Evolutionary conservation across 169 alveolate genomes (phyloP).

Genomic region (Babesia microti): DNA sequence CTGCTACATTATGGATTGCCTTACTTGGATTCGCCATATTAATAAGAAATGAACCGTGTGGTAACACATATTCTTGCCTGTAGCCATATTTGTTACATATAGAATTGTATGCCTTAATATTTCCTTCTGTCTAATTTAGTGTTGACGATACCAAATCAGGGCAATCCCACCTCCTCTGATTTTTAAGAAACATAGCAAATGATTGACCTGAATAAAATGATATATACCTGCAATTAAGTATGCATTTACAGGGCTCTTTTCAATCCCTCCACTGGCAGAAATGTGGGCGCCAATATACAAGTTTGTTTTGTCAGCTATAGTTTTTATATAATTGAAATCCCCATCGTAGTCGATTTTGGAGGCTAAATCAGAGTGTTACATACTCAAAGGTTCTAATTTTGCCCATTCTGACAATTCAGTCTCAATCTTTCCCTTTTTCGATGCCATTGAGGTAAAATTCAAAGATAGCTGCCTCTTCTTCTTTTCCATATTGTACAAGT

Average conservation of each 20-base stretch:
- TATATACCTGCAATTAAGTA: slow-evolving; percentile 60
- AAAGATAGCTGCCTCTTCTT: too few species aligned
- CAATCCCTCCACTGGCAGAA: slow-evolving; percentile 80
- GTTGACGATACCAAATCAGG: slow-evolving; percentile 51
- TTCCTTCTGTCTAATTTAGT: slow-evolving; percentile 25
- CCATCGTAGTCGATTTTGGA: too few species aligned
- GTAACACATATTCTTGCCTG: slow-evolving; percentile 58
- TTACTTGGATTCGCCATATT: slow-evolving; percentile 78
- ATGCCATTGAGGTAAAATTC: too few species aligned
- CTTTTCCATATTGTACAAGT: too few species aligned
- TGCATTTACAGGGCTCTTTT: slow-evolving; percentile 63
- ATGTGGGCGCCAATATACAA: slow-evolving; percentile 77
- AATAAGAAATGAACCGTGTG: slow-evolving; percentile 78
- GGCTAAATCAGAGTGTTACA: too few species aligned
- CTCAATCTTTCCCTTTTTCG: too few species aligned
- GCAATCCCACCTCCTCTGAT: slow-evolving; percentile 76
- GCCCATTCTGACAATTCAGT: too few species aligned
- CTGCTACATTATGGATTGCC: slow-evolving; percentile 9
- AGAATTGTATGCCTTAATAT: slow-evolving; percentile 52
- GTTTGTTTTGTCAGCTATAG: too few species aligned
- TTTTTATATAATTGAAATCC: too few species aligned
- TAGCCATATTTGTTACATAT: slow-evolving; percentile 41
- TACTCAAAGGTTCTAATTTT: too few species aligned
- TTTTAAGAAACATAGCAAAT: slow-evolving; percentile 73
- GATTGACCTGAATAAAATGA: slow-evolving; percentile 56